These are phyloP conservation scores for Phanerochaete sordida DNA, from an alignment of 768 basidiomycete genomes.

Conservation along the genomic window DNA sequence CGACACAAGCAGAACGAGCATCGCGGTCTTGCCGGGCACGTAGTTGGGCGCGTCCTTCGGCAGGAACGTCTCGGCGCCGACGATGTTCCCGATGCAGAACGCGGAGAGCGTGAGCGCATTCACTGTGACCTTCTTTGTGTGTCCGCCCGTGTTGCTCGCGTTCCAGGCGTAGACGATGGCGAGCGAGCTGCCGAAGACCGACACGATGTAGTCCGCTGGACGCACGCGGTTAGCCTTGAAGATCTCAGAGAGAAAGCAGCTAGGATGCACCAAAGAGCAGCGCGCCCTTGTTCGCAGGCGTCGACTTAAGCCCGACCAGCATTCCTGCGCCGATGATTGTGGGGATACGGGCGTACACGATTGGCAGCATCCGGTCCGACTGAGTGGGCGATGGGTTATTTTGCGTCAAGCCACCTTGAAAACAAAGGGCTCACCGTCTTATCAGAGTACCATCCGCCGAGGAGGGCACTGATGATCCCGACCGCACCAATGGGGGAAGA, in stretches of 20 bases:
- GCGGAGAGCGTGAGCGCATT: slow-evolving; percentile 55
- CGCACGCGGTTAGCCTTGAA: no score
- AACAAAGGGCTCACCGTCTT: slow-evolving; percentile 36
- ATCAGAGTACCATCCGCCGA: slow-evolving; percentile 65
- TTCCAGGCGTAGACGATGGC: slow-evolving; percentile 62
- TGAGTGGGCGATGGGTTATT: background rate
- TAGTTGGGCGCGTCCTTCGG: slow-evolving; percentile 59
- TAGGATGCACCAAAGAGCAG: slow-evolving; percentile 47
- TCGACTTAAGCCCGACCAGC: slow-evolving; percentile 43
- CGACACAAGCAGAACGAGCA: slow-evolving; percentile 52
- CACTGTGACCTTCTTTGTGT: slow-evolving; percentile 65
- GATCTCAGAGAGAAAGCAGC: background rate
- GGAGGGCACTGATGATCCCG: slow-evolving; percentile 41
- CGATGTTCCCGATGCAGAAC: slow-evolving; percentile 56
- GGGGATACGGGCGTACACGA: slow-evolving; percentile 52
- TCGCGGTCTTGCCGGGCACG: slow-evolving; percentile 65
- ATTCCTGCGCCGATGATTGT: slow-evolving; percentile 50
- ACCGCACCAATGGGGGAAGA: slow-evolving; percentile 54
- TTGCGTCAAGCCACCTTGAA: background rate
- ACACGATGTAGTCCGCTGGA: slow-evolving; percentile 44
- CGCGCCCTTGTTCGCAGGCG: slow-evolving; percentile 43
- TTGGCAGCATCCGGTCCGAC: slow-evolving; percentile 57
- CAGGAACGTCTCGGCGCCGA: slow-evolving; percentile 61
- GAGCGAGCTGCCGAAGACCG: slow-evolving; percentile 55
- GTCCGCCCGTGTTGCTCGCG: slow-evolving; percentile 57